phyloP scores from a whole-genome alignment of 2,329 filamentous ascomycete genomes.

The Microthyrium microscopicum region DNA sequence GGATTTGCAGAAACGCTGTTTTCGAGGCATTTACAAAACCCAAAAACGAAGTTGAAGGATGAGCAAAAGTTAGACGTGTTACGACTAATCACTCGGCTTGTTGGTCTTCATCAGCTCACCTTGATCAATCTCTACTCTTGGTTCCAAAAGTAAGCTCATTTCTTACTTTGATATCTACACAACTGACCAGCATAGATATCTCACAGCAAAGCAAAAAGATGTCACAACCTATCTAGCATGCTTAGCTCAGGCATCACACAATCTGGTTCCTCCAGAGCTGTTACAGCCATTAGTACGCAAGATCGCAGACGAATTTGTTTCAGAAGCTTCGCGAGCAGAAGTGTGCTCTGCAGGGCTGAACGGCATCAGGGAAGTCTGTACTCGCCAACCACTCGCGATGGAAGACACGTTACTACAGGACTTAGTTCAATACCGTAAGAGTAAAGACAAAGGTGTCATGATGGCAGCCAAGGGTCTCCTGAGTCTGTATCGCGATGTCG shows the following conservation, averaged over 20 bases:
- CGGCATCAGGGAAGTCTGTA: conserved; percentile 86
- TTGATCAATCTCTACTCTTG: conserved; percentile 88
- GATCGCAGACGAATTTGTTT: conserved; percentile 97
- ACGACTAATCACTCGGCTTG: conserved; percentile 76
- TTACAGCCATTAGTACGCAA: conserved; percentile 83
- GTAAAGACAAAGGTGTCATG: conserved; percentile 97
- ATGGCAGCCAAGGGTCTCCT: conserved; percentile 93
- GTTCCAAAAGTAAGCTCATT: conserved; percentile 85
- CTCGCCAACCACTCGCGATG: conserved; percentile 88
- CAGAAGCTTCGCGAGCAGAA: conserved; percentile 78
- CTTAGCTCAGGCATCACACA: conserved; percentile 80
- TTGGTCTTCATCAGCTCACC: conserved; percentile 83
- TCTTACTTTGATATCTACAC: conserved; percentile 1
- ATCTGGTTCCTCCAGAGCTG: conserved; percentile 78
- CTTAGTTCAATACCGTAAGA: conserved; percentile 87
- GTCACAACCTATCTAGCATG: conserved; percentile 90
- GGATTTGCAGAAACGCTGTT: conserved; percentile 84
- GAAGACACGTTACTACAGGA: conserved; percentile 90
- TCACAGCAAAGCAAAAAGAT: conserved; percentile 72
- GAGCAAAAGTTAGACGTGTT: conserved; percentile 83
- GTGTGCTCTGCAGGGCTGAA: conserved; percentile 87
- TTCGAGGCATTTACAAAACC: conserved; percentile 75
- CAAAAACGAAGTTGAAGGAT: conserved; percentile 67
- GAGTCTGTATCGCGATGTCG: conserved; percentile 80
- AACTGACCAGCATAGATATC: no score